Conservation (phyloP, 1,139 yeast species). For the Debaryomycetaceae sp. region DNA sequence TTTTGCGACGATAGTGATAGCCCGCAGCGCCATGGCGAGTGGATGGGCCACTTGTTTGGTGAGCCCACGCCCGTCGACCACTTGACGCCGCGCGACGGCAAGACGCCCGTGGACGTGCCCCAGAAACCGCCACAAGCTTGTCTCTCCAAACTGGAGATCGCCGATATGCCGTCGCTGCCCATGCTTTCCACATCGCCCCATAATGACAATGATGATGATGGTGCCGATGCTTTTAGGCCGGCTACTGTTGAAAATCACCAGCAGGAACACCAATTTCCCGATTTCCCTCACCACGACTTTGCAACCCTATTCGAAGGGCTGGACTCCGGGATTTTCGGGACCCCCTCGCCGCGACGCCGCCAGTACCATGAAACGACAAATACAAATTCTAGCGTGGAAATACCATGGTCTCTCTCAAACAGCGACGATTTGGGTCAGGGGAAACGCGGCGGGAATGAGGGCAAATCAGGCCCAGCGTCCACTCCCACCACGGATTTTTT, state of each 20-base stretch:
- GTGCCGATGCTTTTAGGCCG: background rate
- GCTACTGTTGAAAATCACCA: too few species aligned
- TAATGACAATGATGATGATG: background rate
- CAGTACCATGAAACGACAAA: conserved; percentile 2
- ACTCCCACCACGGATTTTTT: conserved; percentile 26
- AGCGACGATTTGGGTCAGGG: too few species aligned
- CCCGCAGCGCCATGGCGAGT: conserved; percentile 17
- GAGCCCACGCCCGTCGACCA: conserved; percentile 38
- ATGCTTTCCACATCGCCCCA: conserved; percentile 5
- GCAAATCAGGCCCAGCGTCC: conserved; percentile 9
- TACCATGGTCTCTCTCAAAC: too few species aligned
- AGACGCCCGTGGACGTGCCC: conserved; percentile 19
- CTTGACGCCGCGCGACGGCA: conserved; percentile 31
- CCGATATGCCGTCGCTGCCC: conserved; percentile 38
- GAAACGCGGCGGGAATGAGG: conserved; percentile 10
- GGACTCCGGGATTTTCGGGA: background rate
- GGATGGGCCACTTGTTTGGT: conserved; percentile 30
- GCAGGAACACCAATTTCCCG: too few species aligned
- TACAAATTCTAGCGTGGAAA: conserved; percentile 9
- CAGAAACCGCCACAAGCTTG: conserved; percentile 9
- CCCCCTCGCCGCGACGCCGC: background rate
- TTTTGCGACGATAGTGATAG: conserved; percentile 23
- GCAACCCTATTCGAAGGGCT: background rate
- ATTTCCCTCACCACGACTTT: background rate
- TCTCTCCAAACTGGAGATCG: conserved; percentile 11